Evolutionary conservation across 331 rosid species (phyloP), one percentile per base, ranked within the genome.

Genomic region (Pyracantha coccinea): DNA sequence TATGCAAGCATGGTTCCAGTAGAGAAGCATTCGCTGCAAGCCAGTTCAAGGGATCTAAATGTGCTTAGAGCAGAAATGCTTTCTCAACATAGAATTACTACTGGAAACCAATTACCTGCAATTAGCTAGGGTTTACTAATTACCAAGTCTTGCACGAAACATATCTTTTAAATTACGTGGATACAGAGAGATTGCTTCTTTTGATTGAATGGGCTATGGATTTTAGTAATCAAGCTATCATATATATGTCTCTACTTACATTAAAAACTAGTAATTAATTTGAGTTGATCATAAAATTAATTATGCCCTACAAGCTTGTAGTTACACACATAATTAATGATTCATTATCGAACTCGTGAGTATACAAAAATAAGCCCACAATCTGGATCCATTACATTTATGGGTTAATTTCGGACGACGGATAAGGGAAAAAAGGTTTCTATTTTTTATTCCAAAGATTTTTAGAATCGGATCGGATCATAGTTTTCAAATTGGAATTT

Each of bases 21-120:
- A 81, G 80, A 81, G 90, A 71, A 77, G 76, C 78, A 74, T 2
- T 81, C 84, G 83, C 41, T 77, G 69, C 82, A 82, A 74, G 79
- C 77, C 41, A 78, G 33, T 73, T 75, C 86, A 27, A 57, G 41
- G 75, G 85, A 79, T 68, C 61, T 77, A 19, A 50, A 88, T 33
- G 91, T 67, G 72, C 60, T 73, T 47, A 78, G 73, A 74, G 70
- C 74, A 64, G 85, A 80, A 78, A 77, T 38, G 72, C 32, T 79
- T 38, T 76, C 86, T 29, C 90, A 76, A 54, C 31, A 47, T 29
- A 55, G n/a, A 44, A 66, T 11, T 25, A 66, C 44, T 70, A 15
- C 61, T 33, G 86, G 59, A 44, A 79, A 78, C 50, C 83, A 73
- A 68, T 80, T 85, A 76, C 61, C 68, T 79, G 75, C 75, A 62